Base-by-base conservation (phyloP, 305 asterid genomes). In the Solanum hybrid region DNA sequence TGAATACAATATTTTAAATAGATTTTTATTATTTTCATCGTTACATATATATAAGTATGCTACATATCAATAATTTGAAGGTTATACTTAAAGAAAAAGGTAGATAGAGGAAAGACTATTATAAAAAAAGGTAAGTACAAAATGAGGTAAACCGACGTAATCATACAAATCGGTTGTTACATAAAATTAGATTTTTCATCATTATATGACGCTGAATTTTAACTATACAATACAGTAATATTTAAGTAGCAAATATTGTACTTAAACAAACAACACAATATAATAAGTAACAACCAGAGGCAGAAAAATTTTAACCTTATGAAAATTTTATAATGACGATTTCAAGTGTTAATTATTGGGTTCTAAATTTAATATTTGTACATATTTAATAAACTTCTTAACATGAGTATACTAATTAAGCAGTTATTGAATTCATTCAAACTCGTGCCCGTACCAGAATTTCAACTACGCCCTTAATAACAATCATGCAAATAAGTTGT, bases 371-470 rank as follows among this genome's bases (percentile, higher is more conserved):
- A 5, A 14, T 5, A 14, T 46, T 46, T 46, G 0, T 29, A 46
- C 7, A 14, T 46, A 46, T 14, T 46, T 5, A 51, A 6, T 51
- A 16, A 16, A 6, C 4, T 3, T 51, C 10, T 16, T 51, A 51
- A 51, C 4, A 51, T 0, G 1, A 16, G 3, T 51, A 16, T 6
- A 51, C 22, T 6, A 51, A 6, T 51, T 6, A 6, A 51, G 22
- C 2, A 2, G 4, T 51, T 51, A 51, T 51, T 17, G 1, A 16
- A 7, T 51, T 51, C 9, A 16, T 2, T 0, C 1, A 3, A 51
- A 51, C 1, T 0, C 20, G n/a, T 51, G 4, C 4, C n/a, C 10
- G 4, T 16, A 3, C 66, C 3, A 16, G 0, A 51, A 14, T 51
- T 51, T 16, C 7, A 16, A 6, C 66, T 2, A 3, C n/a, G 66